These are phyloP conservation scores for Pulveroboletus ravenelii DNA, from an alignment of 768 basidiomycete genomes.

Conservation along the genomic window DNA sequence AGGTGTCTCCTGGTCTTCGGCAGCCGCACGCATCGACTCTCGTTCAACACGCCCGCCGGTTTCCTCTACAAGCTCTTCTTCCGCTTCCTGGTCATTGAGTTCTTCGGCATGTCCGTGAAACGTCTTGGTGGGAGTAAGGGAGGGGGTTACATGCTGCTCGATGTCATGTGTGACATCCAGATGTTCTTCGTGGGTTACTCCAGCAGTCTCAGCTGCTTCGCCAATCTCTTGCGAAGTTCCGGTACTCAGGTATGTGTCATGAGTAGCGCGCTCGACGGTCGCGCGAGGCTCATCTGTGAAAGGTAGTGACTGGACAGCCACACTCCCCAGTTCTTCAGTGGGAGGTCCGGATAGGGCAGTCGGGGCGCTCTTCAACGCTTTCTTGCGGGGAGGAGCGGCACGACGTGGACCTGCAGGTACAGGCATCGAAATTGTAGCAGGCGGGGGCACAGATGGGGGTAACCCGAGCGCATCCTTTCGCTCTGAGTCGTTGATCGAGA, in stretches of 20 bases:
- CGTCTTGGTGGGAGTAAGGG: background rate
- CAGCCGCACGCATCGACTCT: background rate
- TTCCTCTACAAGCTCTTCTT: slow-evolving; percentile 11
- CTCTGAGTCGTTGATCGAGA: slow-evolving; percentile 12
- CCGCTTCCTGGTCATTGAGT: slow-evolving; percentile 10
- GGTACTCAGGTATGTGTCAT: slow-evolving; percentile 1
- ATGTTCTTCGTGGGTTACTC: background rate
- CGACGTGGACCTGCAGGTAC: slow-evolving; percentile 70
- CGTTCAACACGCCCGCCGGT: background rate
- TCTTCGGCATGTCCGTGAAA: slow-evolving; percentile 9
- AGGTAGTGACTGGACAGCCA: background rate
- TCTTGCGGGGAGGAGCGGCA: slow-evolving; percentile 70
- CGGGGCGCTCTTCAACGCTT: slow-evolving; percentile 48
- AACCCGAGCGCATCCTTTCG: slow-evolving; percentile 24
- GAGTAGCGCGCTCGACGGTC: slow-evolving; percentile 1
- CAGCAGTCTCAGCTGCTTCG: background rate
- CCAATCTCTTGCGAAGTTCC: slow-evolving; percentile 14
- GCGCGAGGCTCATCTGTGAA: slow-evolving; percentile 1
- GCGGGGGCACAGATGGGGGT: slow-evolving; percentile 30
- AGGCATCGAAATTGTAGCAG: slow-evolving; percentile 59
- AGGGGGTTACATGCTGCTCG: background rate
- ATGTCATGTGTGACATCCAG: background rate
- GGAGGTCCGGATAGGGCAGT: slow-evolving; percentile 26
- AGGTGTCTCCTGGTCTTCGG: slow-evolving; percentile 1
- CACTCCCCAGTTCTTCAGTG: slow-evolving; percentile 8